These are phyloP conservation scores for Rubia tinctorum DNA, from an alignment of 305 asterid species.

Conservation along the genomic window DNA sequence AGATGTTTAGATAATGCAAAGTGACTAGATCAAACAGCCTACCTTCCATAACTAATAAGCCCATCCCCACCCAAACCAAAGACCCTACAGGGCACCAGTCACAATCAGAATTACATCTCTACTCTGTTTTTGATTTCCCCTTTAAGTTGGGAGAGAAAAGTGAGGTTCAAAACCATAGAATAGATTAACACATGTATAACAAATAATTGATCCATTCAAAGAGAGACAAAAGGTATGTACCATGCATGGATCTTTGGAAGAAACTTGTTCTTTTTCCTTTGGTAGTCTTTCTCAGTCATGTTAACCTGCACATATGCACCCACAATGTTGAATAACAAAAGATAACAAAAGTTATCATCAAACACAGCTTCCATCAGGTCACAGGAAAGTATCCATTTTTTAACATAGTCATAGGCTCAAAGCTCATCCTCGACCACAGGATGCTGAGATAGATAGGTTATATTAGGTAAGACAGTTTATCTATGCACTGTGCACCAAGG, in stretches of 20 bases:
- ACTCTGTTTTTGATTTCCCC: background rate
- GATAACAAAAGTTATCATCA: background rate
- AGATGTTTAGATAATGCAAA: background rate
- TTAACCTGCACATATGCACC: constrained; percentile 62
- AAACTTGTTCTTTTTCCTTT: constrained; percentile 96
- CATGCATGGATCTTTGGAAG: constrained; percentile 98
- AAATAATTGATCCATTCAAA: background rate
- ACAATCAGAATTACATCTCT: background rate
- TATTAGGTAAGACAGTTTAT: background rate
- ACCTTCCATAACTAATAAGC: background rate
- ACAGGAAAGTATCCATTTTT: background rate
- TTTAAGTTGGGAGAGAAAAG: background rate
- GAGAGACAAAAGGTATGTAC: constrained; percentile 40
- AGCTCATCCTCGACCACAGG: background rate
- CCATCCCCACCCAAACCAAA: background rate
- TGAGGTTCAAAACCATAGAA: background rate
- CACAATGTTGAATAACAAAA: constrained; percentile 12
- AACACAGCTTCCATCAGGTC: background rate
- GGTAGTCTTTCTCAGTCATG: constrained; percentile 98
- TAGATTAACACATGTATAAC: constrained; percentile 1
- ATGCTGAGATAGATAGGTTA: background rate
- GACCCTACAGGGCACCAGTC: background rate
- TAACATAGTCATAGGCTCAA: background rate
- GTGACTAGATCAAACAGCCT: background rate
- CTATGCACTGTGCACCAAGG: background rate